A percentile compares a stretch with the other conserved stretches of the same genome.
phyloP scores from a whole-genome alignment of 2,329 filamentous ascomycete species.

The Colletotrichum ledebouriae region DNA sequence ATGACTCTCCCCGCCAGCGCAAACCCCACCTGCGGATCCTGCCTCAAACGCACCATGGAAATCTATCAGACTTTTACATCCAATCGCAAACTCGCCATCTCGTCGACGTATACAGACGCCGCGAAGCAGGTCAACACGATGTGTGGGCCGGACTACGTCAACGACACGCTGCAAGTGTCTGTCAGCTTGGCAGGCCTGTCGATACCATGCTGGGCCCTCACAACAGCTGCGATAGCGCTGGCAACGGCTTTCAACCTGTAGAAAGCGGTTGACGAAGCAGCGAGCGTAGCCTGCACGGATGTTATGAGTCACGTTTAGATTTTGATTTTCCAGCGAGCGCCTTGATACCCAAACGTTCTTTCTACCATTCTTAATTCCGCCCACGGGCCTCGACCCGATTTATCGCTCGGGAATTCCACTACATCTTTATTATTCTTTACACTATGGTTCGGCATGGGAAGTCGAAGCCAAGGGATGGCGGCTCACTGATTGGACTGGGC shows the following conservation, averaged over 20 bases:
- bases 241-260: slow-evolving; percentile 22
- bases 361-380: slow-evolving; percentile 10
- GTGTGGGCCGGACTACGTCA: slow-evolving; percentile 71
- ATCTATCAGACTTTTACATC: slow-evolving; percentile 80
- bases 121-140: slow-evolving; percentile 79
- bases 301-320: slow-evolving; percentile 42
- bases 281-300: background rate
- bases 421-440: slow-evolving; percentile 15
- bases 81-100: slow-evolving; percentile 75
- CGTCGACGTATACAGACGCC: slow-evolving; percentile 76
- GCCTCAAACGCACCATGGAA: slow-evolving; percentile 84
- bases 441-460: slow-evolving; percentile 9
- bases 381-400: slow-evolving; percentile 3
- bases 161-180: slow-evolving; percentile 63
- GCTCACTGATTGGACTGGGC: slow-evolving; percentile 4
- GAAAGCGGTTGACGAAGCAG: no score
- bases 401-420: slow-evolving; percentile 8
- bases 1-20: slow-evolving; percentile 74
- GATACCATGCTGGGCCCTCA: slow-evolving; percentile 35
- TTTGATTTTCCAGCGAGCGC: slow-evolving; percentile 42
- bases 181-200: slow-evolving; percentile 43
- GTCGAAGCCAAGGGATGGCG: no score
- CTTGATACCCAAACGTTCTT: slow-evolving; percentile 42
- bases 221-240: slow-evolving; percentile 19
- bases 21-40: slow-evolving; percentile 80